Evolutionary conservation across 768 basidiomycete genomes (phyloP).

Genomic region (Agrocybe pediades): DNA sequence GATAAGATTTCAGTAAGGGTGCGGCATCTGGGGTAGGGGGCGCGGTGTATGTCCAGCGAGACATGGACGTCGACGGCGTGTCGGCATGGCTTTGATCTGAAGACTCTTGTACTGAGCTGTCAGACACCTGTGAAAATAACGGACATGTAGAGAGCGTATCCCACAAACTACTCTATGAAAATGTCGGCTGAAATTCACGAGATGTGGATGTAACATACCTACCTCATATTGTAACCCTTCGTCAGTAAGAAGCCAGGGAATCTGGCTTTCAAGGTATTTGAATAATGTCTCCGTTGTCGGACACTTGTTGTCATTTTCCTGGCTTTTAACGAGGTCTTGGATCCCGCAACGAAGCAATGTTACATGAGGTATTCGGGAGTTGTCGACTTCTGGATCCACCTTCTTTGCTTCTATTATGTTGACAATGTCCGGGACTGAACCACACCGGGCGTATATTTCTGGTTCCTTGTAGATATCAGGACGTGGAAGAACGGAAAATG

Average conservation of each 20-base stretch:
- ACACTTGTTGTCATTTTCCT: conserved; percentile 33
- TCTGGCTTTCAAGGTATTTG: conserved; percentile 51
- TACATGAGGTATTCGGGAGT: conserved; percentile 43
- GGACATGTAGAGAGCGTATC: conserved; percentile 55
- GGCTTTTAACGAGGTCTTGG: conserved; percentile 43
- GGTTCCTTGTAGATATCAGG: conserved; percentile 53
- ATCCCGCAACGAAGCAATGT: conserved; percentile 69
- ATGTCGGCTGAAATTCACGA: background rate
- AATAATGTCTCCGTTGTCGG: conserved; percentile 65
- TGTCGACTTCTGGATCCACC: conserved; percentile 25
- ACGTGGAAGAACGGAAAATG: conserved; percentile 59
- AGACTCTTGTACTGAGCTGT: conserved; percentile 13
- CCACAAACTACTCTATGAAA: conserved; percentile 54
- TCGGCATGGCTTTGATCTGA: conserved; percentile 19
- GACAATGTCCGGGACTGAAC: conserved; percentile 45
- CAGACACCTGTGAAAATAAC: conserved; percentile 44
- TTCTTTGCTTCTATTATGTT: conserved; percentile 23
- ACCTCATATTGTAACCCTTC: conserved; percentile 61
- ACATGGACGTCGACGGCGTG: conserved; percentile 7
- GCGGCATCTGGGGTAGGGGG: conserved; percentile 36
- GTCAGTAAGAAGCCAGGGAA: conserved; percentile 58
- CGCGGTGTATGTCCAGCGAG: conserved; percentile 42
- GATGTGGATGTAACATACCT: conserved; percentile 5
- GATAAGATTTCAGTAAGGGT: conserved; percentile 38
- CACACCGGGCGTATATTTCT: conserved; percentile 41